phyloP scores from a whole-genome alignment of 2,329 filamentous ascomycete species.

The Colletotrichum sp. region DNA sequence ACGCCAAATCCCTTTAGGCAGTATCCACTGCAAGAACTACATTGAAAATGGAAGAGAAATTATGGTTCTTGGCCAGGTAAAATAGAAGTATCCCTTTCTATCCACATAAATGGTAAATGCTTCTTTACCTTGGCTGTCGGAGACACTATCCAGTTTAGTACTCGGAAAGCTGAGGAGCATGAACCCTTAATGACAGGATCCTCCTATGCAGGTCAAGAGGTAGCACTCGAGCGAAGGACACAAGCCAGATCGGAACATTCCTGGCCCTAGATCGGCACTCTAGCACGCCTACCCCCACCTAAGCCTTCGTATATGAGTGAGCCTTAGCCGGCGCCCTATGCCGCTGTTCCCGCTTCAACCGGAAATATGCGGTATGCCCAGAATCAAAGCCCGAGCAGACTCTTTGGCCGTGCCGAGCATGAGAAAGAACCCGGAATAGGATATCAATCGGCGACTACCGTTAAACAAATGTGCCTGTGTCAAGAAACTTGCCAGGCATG shows the following conservation, averaged over 20 bases:
- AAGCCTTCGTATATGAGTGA: not conserved
- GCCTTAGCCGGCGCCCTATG: not conserved
- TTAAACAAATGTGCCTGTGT: not conserved
- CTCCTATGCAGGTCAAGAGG: too few species aligned
- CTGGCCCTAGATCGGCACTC: accelerated
- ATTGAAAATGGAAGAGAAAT: accelerated
- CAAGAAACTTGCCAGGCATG: not conserved
- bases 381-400: not conserved
- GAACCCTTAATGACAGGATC: not conserved
- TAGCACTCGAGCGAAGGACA: accelerated
- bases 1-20: not conserved
- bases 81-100: too few species aligned
- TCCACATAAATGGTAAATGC: accelerated
- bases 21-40: accelerated
- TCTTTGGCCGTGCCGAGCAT: too few species aligned
- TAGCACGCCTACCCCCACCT: not conserved
- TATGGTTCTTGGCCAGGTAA: not conserved
- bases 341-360: not conserved
- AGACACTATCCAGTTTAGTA: not conserved
- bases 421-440: not conserved
- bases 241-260: not conserved
- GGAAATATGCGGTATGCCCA: not conserved
- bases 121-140: not conserved
- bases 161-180: not conserved
- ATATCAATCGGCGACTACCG: not conserved